Evolutionary conservation across 306 rosid genomes (phyloP), one percentile per base, ranked within the genome.

Genomic region (Dalbergia cultrata): DNA sequence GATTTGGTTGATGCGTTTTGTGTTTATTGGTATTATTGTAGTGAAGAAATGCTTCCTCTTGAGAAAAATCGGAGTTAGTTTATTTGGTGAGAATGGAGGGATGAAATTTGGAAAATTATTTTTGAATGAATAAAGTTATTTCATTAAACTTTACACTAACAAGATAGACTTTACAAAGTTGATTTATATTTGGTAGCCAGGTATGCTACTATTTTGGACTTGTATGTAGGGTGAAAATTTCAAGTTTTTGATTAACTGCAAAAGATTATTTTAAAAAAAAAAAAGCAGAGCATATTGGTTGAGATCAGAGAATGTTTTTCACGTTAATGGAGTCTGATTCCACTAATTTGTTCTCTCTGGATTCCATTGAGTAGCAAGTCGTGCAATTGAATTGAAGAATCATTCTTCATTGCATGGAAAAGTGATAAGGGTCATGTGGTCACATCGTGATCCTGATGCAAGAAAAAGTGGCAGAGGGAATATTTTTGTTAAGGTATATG

Each of bases 401-500:
- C 87, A 92, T 81, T 76, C 87, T 37, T 11, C 21, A 34, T 76
- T 92, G 71, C 80, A 90, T 81, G 98, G 98, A 78, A 94, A 83
- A 78, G 84, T 76, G 74, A 88, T 94, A 21, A 88, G 97, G 74
- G 94, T 92, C 70, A 91, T 87, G 93, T 90, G 97, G 97, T 87
- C 97, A 5, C 89, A 78, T 85, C 98, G 93, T 11, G 92, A 94
- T 85, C 85, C 93, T 26, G 95, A 85, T 81, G 85, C 88, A 44
- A 90, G 97, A 78, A 91, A 83, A 63, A 92, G 90, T 57, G 87
- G 89, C 76, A 35, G 81, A 37, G 97, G 97, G 78, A 94, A 92
- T 77, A 82, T 94, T 87, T 94, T 91, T 87, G 92, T 94, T 65
- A 94, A 94, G 93, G 98, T 91, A 91, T 54, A 54, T 54, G 26